phyloP scores from a whole-genome alignment of 148 eudicot species.

The Persicaria maculosa region DNA sequence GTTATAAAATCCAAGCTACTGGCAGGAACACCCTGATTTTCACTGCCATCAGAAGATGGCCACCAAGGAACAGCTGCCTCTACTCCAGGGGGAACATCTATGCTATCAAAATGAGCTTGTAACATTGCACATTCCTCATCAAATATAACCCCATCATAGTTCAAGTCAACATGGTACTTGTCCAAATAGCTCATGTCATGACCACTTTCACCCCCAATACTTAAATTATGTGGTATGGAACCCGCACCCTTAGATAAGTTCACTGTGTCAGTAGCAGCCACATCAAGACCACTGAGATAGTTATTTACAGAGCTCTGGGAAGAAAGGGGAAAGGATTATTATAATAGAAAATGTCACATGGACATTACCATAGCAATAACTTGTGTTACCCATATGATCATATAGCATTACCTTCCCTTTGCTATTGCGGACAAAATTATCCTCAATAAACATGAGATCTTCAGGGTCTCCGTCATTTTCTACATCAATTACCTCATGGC shows the following conservation, averaged over 20 bases:
- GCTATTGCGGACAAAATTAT: constrained; percentile 23
- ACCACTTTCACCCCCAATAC: constrained; percentile 22
- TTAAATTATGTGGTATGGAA: constrained; percentile 13
- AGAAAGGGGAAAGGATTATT: not conserved
- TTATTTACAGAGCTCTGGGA: constrained; percentile 4
- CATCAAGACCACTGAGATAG: constrained; percentile 4
- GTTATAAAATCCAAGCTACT: constrained; percentile 21
- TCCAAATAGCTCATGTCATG: constrained; percentile 24
- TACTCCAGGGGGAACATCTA: constrained; percentile 61
- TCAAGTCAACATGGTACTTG: constrained; percentile 30
- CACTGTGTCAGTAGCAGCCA: not conserved
- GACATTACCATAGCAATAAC: not conserved
- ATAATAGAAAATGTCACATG: not conserved
- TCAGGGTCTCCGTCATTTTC: constrained; percentile 50
- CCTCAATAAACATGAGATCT: constrained; percentile 34
- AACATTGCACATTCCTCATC: constrained; percentile 45
- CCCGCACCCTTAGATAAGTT: not conserved
- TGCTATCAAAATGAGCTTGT: constrained; percentile 71
- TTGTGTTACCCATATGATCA: constrained; percentile 2
- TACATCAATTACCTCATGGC: constrained; percentile 47
- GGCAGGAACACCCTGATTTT: constrained; percentile 20
- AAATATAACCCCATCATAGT: constrained; percentile 25
- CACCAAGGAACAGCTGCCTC: constrained; percentile 66
- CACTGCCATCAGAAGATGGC: constrained; percentile 21
- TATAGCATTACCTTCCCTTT: constrained; percentile 50